phyloP scores from a whole-genome alignment of 2,329 filamentous ascomycete species.

The Phyllosticta ampelicida region DNA sequence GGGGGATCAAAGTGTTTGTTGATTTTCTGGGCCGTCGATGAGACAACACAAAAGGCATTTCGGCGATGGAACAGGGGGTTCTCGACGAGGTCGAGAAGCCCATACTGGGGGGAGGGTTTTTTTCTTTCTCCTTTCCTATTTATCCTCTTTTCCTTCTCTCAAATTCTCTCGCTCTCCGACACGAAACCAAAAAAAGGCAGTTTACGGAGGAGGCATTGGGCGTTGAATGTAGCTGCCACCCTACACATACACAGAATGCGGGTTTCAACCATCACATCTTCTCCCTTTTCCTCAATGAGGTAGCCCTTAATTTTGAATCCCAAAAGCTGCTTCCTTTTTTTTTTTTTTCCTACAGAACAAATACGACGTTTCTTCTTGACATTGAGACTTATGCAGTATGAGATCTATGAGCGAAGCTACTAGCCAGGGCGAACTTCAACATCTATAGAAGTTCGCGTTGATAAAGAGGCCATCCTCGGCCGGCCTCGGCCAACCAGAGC shows the following conservation, averaged over 20 bases:
- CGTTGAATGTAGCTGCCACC: not conserved
- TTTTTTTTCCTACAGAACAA: not conserved
- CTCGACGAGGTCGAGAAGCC: not conserved
- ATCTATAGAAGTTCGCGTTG: too few relatives aligned
- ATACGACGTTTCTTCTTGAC: too few relatives aligned
- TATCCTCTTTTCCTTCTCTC: not conserved
- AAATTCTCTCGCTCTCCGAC: not conserved
- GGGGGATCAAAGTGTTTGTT: not conserved
- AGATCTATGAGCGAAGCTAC: too few relatives aligned
- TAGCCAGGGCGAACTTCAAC: too few relatives aligned
- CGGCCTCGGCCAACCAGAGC: not conserved
- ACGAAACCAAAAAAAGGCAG: not conserved
- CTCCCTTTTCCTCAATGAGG: not conserved
- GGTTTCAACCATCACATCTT: not conserved
- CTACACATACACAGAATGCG: not conserved
- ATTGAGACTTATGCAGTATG: too few relatives aligned
- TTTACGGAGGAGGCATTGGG: not conserved
- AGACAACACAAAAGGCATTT: not conserved
- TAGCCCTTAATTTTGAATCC: not conserved
- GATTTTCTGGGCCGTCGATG: not conserved
- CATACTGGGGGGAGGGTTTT: not conserved
- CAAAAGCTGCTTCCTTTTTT: not conserved
- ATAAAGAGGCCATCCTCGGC: not conserved
- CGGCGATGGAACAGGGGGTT: not conserved
- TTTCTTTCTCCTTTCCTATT: not conserved